phyloP scores from a whole-genome alignment of 2,329 filamentous ascomycete species.

The Aquanectria penicillioides region DNA sequence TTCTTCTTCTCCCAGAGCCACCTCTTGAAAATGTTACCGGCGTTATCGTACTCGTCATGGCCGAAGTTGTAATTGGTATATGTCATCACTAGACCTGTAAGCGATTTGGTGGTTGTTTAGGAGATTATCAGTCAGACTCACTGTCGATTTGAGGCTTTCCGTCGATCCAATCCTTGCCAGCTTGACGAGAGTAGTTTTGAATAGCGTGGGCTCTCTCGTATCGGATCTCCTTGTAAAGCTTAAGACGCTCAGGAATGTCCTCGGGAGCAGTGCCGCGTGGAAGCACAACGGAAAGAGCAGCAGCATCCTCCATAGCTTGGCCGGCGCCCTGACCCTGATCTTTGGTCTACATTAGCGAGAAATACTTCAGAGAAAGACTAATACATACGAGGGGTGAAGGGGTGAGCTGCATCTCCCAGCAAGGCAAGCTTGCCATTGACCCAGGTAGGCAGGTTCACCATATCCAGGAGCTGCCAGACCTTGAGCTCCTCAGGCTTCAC shows the following conservation, averaged over 20 bases:
- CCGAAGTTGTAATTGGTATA: slow-evolving; percentile 33
- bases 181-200: slow-evolving; percentile 65
- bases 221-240: slow-evolving; percentile 68
- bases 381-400: slow-evolving; percentile 63
- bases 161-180: slow-evolving; percentile 47
- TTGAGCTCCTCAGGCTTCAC: slow-evolving; percentile 58
- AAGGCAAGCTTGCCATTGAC: slow-evolving; percentile 64
- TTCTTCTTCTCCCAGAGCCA: slow-evolving; percentile 29
- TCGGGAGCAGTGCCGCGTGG: slow-evolving; percentile 52
- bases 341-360: background rate
- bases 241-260: slow-evolving; percentile 65
- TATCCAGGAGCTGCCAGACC: slow-evolving; percentile 70
- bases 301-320: slow-evolving; percentile 75
- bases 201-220: slow-evolving; percentile 66
- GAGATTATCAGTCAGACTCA: background rate
- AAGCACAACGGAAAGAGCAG: slow-evolving; percentile 66
- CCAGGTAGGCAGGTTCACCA: slow-evolving; percentile 67
- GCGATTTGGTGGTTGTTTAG: background rate
- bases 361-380: too few species aligned
- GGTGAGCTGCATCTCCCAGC: slow-evolving; percentile 75
- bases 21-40: slow-evolving; percentile 23
- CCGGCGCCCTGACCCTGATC: slow-evolving; percentile 55
- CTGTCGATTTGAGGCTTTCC: slow-evolving; percentile 28
- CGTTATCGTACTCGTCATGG: slow-evolving; percentile 35
- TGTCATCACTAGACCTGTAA: slow-evolving; percentile 23